phyloP scores from a whole-genome alignment of 495 filamentous ascomycete genomes.

The Aspergillus affinis region DNA sequence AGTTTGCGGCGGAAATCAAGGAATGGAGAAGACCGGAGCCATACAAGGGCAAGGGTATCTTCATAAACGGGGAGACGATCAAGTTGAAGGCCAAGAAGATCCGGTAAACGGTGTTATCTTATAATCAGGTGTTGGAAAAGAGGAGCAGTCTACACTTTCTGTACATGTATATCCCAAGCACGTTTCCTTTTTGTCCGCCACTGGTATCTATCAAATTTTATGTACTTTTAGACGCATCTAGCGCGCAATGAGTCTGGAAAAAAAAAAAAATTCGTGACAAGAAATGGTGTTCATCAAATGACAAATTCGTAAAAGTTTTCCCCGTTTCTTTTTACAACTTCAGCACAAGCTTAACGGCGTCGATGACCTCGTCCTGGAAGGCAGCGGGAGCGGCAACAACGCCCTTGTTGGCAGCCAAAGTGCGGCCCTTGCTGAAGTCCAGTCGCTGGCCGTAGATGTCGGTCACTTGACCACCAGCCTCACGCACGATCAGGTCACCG shows the following conservation, averaged over 20 bases:
- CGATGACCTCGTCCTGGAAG: conserved; percentile 73
- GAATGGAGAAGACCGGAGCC: conserved; percentile 91
- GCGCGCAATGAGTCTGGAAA: conserved; percentile 26
- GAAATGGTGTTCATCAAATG: conserved; percentile 13
- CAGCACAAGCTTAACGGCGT: conserved; percentile 79
- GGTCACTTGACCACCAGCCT: conserved; percentile 89
- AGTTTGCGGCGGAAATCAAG: conserved; percentile 85
- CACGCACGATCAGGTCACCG: conserved; percentile 90
- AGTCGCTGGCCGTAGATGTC: conserved; percentile 77
- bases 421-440: conserved; percentile 84
- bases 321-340: conserved; percentile 38
- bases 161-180: conserved; percentile 44
- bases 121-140: conserved; percentile 15
- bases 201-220: conserved; percentile 22
- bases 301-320: conserved; percentile 8
- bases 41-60: conserved; percentile 99
- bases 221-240: conserved; percentile 44
- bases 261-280: conserved; percentile 18
- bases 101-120: conserved; percentile 57
- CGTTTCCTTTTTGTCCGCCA: conserved; percentile 22
- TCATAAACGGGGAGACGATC: conserved; percentile 95
- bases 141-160: conserved; percentile 27
- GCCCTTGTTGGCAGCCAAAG: conserved; percentile 84
- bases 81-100: conserved; percentile 99
- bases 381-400: conserved; percentile 82